phyloP scores from a whole-genome alignment of 441 rosid species.

The Pelargonium myrrhifolium region DNA sequence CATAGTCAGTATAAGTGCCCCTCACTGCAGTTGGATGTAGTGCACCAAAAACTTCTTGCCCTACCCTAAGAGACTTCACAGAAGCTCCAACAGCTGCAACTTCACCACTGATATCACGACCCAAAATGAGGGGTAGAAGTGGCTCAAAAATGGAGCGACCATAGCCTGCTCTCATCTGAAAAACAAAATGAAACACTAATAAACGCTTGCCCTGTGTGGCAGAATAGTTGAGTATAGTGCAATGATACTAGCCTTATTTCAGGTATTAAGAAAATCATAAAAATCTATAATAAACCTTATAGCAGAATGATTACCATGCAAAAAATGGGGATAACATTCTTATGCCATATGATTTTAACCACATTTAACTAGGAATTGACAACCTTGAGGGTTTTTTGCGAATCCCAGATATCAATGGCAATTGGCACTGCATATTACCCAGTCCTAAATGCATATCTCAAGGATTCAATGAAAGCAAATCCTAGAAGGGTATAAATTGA shows the following conservation, averaged over 20 bases:
- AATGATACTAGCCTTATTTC: background rate
- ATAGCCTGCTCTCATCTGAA: constrained; percentile 87
- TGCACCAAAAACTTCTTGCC: constrained; percentile 93
- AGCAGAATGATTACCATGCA: background rate
- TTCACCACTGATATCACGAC: constrained; percentile 90
- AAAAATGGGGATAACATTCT: background rate
- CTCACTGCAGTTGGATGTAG: constrained; percentile 92
- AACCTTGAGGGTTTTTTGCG: background rate
- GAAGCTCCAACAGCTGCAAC: constrained; percentile 73
- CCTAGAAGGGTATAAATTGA: background rate
- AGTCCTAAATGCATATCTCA: background rate
- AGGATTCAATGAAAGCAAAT: background rate
- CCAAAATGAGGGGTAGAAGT: constrained; percentile 80
- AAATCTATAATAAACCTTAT: background rate
- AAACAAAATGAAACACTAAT: constrained; percentile 9
- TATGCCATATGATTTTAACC: background rate
- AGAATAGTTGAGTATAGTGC: background rate
- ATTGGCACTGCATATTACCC: background rate
- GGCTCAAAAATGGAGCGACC: constrained; percentile 90
- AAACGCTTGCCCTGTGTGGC: background rate
- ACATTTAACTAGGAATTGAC: background rate
- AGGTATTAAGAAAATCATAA: background rate
- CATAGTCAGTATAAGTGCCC: constrained; percentile 87
- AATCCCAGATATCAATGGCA: background rate
- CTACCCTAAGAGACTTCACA: constrained; percentile 52